Percentiles rank a stretch among this genome's conserved stretches.
Conservation (phyloP, 2,329 filamentous ascomycete genomes). For the Colletotrichum neosansevieriae region DNA sequence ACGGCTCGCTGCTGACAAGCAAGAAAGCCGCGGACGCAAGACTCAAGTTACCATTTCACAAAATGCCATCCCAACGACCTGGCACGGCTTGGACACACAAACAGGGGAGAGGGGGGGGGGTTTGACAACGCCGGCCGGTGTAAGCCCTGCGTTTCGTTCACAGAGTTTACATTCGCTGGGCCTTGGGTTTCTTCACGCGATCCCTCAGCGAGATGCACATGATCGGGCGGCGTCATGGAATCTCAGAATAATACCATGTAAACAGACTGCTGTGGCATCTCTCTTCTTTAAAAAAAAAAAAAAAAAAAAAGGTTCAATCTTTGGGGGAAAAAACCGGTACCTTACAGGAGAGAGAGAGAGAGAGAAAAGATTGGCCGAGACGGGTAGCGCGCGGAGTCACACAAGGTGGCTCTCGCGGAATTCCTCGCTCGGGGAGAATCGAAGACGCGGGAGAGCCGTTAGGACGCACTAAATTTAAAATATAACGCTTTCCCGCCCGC, state of each 20-base stretch:
- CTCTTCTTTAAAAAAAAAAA: no score
- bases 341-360: not conserved
- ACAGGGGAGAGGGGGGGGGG: no score
- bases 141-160: not conserved
- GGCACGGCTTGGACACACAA: constrained; percentile 12
- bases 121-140: not conserved
- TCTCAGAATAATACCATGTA: no score
- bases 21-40: not conserved
- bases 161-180: not conserved
- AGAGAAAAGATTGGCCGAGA: not conserved
- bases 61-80: not conserved
- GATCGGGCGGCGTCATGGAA: constrained; percentile 2
- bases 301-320: no score
- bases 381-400: not conserved
- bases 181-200: not conserved
- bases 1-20: not conserved
- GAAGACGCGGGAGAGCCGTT: not conserved
- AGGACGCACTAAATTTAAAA: no score
- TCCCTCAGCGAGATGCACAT: not conserved
- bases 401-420: constrained; percentile 6
- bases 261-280: no score
- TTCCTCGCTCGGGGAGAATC: constrained; percentile 10
- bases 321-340: no score
- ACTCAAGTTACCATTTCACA: not conserved
- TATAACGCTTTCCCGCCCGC: not conserved